These are phyloP conservation scores for Sclerotinia trifoliorum DNA, from an alignment of 2,329 filamentous ascomycete species.

Conservation along the genomic window DNA sequence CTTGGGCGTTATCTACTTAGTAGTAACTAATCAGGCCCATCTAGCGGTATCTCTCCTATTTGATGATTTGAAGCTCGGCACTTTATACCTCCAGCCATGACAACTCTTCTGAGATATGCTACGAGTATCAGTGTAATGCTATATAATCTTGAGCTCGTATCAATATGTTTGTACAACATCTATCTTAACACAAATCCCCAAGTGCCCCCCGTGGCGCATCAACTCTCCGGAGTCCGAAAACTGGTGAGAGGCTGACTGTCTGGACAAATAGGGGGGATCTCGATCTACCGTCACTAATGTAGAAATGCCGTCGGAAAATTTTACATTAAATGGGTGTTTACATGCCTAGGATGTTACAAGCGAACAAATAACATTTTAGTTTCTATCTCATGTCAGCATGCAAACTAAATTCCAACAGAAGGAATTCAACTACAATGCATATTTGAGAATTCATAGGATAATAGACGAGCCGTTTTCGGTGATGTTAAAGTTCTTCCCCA, in stretches of 20 bases:
- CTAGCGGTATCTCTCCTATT: background rate
- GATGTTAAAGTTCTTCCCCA: no score
- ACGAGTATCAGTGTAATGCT: background rate
- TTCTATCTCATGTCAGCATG: background rate
- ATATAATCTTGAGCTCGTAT: background rate
- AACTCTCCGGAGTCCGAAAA: no score
- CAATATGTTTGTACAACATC: background rate
- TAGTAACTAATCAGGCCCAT: background rate
- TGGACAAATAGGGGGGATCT: background rate
- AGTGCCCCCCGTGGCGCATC: no score
- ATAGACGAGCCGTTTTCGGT: no score
- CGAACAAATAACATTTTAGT: background rate
- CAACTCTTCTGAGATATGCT: background rate
- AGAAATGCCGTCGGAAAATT: no score
- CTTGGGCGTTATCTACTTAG: background rate
- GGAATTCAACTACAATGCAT: background rate
- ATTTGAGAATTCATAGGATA: no score
- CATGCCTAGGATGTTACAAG: background rate
- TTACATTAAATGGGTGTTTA: no score
- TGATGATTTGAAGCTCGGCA: background rate
- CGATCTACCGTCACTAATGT: no score
- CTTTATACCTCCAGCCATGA: no score
- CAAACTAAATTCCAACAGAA: no score
- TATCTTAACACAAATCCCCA: background rate
- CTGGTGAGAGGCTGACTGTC: background rate